Conservation (phyloP, 352 stramenopile species). For the Pythium rhizo-oryzae region DNA sequence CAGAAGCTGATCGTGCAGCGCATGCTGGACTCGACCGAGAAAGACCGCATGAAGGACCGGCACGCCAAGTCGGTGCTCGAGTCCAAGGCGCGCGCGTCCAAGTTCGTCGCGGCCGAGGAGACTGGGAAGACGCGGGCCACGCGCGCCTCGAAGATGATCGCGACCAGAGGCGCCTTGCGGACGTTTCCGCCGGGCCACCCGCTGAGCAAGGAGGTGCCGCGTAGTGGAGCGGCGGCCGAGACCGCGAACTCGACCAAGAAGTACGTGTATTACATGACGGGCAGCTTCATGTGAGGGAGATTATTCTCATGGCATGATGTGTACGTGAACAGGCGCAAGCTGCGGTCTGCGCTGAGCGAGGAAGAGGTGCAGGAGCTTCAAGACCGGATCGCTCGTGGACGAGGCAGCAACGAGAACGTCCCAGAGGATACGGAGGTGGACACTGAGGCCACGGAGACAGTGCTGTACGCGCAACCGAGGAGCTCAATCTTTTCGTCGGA, state of each 20-base stretch:
- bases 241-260: neutral
- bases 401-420: conserved; percentile 1
- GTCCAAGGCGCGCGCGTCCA: conserved; percentile 70
- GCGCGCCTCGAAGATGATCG: neutral
- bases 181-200: neutral
- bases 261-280: neutral
- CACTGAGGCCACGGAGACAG: neutral
- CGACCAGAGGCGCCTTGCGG: neutral
- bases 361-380: conserved; percentile 11
- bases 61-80: conserved; percentile 75
- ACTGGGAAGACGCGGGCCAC: neutral
- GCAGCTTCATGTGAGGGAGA: too few species aligned
- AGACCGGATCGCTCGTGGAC: conserved; percentile 16
- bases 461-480: neutral
- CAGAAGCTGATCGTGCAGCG: conserved; percentile 86
- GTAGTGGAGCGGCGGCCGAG: neutral
- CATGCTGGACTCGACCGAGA: conserved; percentile 72
- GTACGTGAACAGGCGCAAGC: conserved; percentile 9
- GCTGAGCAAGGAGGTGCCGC: neutral
- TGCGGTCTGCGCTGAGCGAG: conserved; percentile 20
- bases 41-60: conserved; percentile 81
- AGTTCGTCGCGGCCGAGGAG: conserved; percentile 46
- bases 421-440: conserved; percentile 6
- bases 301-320: too few species aligned
- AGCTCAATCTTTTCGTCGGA: conserved; percentile 29